Base-by-base conservation (phyloP, 192 early-diverging fungal species). In the Coemansia sp. region DNA sequence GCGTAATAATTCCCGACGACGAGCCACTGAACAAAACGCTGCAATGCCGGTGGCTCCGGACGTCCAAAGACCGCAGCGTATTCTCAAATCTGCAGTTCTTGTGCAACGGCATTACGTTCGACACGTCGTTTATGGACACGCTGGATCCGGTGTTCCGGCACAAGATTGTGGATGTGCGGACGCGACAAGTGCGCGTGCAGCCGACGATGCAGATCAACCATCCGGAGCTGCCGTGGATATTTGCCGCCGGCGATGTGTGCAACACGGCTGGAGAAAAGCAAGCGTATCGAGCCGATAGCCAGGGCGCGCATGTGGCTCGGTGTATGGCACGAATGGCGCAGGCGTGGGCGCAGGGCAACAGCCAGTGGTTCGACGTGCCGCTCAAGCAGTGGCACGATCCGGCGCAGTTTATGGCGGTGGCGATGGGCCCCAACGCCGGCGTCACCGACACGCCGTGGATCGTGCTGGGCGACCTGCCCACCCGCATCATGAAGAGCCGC, bases 171-270 rank as follows among this genome's bases (percentile, higher is more conserved):
- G 80, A 89, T 60, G 67, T 79, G 52, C 66, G 66, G 19, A 82
- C 79, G 5, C 80, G 80, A 7, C 85, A 88, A 64, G 79, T 95
- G 65, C 78, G 81, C 3, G 87, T 88, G 53, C 84, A 81, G 41
- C 85, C 86, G 19, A 91, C 91, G 2, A 82, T 93, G 53, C 93
- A 95, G 77, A 75, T 94, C 24, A 68, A 72, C 32, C 86, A 91
- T 43, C 79, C 83, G 1, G 63, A 73, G 22, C 83, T 86, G 63
- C 86, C 87, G 6, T 83, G 92, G 75, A 86, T 94, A 39, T 94
- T 89, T 61, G 80, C 90, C 9, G 75, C 85, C 2, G 93, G 93
- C 23, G 93, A 94, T 25, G 75, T 76, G 57, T 77, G 72, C 73
- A 75, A 83, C 58, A 78, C 70, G 0, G 29, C 65, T 0, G 81